Conservation (phyloP, 148 eudicot genomes). For the Rhododendron kiyosumense region DNA sequence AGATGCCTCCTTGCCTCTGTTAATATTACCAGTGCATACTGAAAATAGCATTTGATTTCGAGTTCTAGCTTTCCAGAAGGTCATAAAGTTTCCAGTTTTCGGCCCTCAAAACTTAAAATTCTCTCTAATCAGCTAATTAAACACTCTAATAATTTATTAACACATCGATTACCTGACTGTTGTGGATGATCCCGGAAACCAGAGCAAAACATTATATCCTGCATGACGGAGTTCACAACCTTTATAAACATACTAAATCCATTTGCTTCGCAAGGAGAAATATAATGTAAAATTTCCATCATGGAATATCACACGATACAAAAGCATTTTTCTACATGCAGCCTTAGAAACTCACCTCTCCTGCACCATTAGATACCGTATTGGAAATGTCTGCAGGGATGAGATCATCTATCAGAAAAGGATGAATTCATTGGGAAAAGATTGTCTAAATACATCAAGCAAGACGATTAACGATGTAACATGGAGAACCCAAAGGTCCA, state of each 20-base stretch:
- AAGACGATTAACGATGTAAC: neutral
- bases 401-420: constrained; percentile 12
- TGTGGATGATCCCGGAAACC: constrained; percentile 52
- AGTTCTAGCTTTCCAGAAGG: neutral
- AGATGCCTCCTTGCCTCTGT: neutral
- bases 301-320: neutral
- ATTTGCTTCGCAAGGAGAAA: neutral
- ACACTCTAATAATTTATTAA: neutral
- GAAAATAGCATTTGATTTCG: neutral
- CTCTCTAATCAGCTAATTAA: neutral
- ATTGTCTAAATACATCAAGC: neutral
- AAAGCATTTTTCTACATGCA: neutral
- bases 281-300: neutral
- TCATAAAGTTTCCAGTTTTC: neutral
- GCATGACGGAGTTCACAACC: constrained; percentile 20
- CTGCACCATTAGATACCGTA: constrained; percentile 30
- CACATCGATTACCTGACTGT: constrained; percentile 51
- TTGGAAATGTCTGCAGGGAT: constrained; percentile 57
- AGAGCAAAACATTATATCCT: constrained; percentile 59
- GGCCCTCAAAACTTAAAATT: neutral
- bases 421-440: neutral
- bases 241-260: constrained; percentile 7
- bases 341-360: constrained; percentile 47
- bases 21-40: neutral
- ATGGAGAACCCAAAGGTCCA: neutral